These are phyloP conservation scores for Boletales sp. DNA, from an alignment of 768 basidiomycete genomes.

Conservation along the genomic window DNA sequence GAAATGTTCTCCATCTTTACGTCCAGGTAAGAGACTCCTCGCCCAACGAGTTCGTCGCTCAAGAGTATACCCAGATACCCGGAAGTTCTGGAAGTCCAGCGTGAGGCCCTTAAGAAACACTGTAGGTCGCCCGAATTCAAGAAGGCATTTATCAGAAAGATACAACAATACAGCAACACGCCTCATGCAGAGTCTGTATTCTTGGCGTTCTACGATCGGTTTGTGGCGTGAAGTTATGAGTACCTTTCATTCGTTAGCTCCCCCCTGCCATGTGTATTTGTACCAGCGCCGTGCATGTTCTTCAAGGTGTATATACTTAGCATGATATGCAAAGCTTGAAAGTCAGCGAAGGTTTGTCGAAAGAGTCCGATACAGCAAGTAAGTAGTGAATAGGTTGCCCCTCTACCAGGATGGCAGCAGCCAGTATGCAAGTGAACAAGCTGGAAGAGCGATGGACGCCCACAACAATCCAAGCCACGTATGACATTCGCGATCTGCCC, in stretches of 20 bases:
- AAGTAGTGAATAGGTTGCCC: too few relatives aligned
- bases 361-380: too few relatives aligned
- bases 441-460: slow-evolving; percentile 16
- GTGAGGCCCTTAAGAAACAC: slow-evolving; percentile 3
- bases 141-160: background rate
- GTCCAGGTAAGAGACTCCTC: slow-evolving; percentile 14
- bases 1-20: slow-evolving; percentile 29
- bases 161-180: background rate
- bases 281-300: too few relatives aligned
- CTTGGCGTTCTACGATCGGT: background rate
- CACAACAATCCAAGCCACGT: slow-evolving; percentile 9
- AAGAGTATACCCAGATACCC: slow-evolving; percentile 4
- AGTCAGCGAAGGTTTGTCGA: too few relatives aligned
- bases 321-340: too few relatives aligned
- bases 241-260: background rate
- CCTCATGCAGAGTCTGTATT: slow-evolving; percentile 2
- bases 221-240: background rate
- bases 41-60: background rate
- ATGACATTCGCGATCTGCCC: background rate
- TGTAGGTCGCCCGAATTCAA: background rate
- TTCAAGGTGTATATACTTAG: too few relatives aligned
- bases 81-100: slow-evolving; percentile 3
- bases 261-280: too few relatives aligned
- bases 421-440: background rate
- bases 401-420: too few relatives aligned